Evolutionary conservation across 108 stramenopile species (phyloP), one percentile per base, ranked within the genome.

Genomic region (Cyclotella atomus): DNA sequence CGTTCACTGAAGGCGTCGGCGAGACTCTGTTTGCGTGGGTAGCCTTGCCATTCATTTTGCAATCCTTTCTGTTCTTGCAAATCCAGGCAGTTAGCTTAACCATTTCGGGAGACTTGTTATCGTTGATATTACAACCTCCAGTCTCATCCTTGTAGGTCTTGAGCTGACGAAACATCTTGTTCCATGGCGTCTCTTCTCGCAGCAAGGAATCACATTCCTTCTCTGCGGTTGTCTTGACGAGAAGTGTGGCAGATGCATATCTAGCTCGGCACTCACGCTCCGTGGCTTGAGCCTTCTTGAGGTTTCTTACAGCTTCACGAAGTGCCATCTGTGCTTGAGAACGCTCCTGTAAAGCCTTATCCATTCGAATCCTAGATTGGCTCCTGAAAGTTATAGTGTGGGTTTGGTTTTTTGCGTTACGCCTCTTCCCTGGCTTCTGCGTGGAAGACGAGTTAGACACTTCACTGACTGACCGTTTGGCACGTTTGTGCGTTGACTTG

Each of bases 101-200:
- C 64, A 65, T 69, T 55, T 77, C 73, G 28, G 76, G 68, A 12
- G 27, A 64, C 27, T 77, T 77, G 41, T 56, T 63, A 29, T 77
- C 76, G 49, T 75, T 79, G 14, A 76, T 75, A 27, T 81, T 76
- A 55, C 75, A 76, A 36, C 70, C 54, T 23, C 80, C 75, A 32
- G 52, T 82, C 36, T 46, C 71, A 38, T 67, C 81, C 68, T 76
- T 85, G 69, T 86, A 90, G 34, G 65, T 69, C 44, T 75, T 70
- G 24, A 90, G 53, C 41, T 79, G 70, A 19, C 62, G 64, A 28
- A 70, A 86, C 55, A 84, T 80, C 14, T 70, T 46, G 35, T 88
- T 85, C 89, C 89, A 90, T 24, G 57, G 45, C 12, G 53, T 65
- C 23, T 63, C 62, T 56, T 82, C 71, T 24, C 19, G 52, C 43